Conservation (phyloP, 176 grass and related monocot genomes). For the Paspalum vaginatum region DNA sequence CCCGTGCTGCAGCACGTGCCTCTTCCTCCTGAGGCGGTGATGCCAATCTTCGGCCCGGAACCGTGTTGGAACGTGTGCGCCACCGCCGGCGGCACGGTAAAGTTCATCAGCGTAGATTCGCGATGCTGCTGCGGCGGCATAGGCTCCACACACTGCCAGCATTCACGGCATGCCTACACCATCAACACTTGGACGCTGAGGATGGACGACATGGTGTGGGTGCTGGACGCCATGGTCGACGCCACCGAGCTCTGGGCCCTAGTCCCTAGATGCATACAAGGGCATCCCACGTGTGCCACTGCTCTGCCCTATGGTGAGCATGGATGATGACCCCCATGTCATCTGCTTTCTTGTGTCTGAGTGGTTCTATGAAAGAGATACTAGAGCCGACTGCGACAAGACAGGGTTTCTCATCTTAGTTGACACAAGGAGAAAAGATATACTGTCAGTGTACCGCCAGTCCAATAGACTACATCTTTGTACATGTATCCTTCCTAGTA, state of each 20-base stretch:
- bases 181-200: neutral
- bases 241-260: neutral
- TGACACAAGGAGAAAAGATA: neutral
- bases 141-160: neutral
- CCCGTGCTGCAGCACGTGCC: neutral
- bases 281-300: neutral
- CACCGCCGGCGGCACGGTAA: neutral
- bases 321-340: neutral
- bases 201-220: neutral
- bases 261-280: neutral
- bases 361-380: fast-evolving
- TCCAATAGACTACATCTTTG: no score
- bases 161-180: neutral
- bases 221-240: neutral
- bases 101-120: neutral
- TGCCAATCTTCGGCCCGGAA: neutral
- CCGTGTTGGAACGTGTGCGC: neutral
- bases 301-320: neutral
- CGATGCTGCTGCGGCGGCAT: neutral
- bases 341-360: neutral
- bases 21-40: neutral
- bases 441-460: neutral
- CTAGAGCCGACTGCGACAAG: neutral
- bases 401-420: neutral
- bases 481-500: no score